Base-by-base conservation (phyloP, 164 flowering plant genomes). In the Paratinospora sagittata region DNA sequence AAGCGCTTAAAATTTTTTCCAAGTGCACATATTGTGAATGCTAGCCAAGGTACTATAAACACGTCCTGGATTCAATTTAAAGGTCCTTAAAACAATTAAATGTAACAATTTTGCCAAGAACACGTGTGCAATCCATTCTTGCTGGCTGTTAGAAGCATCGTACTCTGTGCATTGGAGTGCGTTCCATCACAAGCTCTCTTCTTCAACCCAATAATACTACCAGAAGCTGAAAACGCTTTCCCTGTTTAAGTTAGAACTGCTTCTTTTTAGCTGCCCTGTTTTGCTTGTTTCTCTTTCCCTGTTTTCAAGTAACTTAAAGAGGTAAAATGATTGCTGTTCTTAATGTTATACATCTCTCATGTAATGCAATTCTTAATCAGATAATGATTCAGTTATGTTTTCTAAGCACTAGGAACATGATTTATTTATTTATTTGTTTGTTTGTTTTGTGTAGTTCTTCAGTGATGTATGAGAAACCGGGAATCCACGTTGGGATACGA, bases 391-490 rank as follows among this genome's bases (percentile, higher is more conserved):
- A n/a, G 43, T 11, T 39, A 39, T 39, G 43, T 3, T 39, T 39
- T 39, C 5, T 39, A 39, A 39, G 43, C 43, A 39, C 43, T 3
- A 39, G 10, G 7, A 36, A 36, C 39, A 36, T 36, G 39, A 36
- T 36, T 36, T 36, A 3, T 8, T 36, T 36, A 8, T n/a, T n/a
- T n/a, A n/a, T n/a, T n/a, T n/a, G n/a, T 52, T 17, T 52, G 0
- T 39, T 39, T 39, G 7, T 39, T 11, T 39, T 39, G 43, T 39
- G 17, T 17, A 21, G 27, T 74, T 8, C 71, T 70, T 13, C 77
- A 82, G 85, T 65, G 61, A 84, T 86, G 85, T 84, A 83, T 67
- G 76, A 76, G 64, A 82, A 80, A 67, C 63, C 71, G 43, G 81
- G 79, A 73, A 39, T 70, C 26, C 80, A 81, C 72, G 71, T 84